Base-by-base conservation (phyloP, 2,329 filamentous ascomycete species). In the Talaromyces sp. region DNA sequence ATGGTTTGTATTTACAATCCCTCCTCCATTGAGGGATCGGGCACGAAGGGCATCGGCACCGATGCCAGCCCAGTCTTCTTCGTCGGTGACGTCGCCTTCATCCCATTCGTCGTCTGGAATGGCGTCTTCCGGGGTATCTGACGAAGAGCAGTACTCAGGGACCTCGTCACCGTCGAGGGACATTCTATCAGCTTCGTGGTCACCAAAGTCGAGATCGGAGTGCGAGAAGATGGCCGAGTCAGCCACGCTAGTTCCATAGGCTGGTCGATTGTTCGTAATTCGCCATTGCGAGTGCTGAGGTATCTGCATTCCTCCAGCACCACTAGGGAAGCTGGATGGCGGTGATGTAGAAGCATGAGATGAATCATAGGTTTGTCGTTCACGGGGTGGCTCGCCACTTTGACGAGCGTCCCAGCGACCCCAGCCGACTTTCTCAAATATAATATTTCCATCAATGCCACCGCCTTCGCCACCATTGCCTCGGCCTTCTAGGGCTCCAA, bases 401-500 rank as follows among this genome's bases (percentile, higher is more conserved):
- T 87, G 85, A 74, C 88, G 88, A 67, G 93, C 95, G 78, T 96
- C 91, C 94, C 94, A 99, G 70, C 93, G 88, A 66, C 95, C 95
- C 94, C 94, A 98, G 74, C 94, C 94, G 66, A 97, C 92, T 83
- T 98, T 98, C 78, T 96, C 91, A 75, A 96, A 98, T 63, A 82
- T 69, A 66, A 81, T 76, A 59, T 87, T 87, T 66, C 85, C 84
- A 69, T 87, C 84, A 63, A 80, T 78, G 68, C 85, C 85, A 68
- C 80, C 81, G 52, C 80, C 80, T 64, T 79, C 78, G 57, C 83
- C 84, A 63, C 83, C 84, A 56, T 80, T 83, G n/a, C 82, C 82
- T 71, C 91, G 89, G 71, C 91, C 90, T 80, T 98, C 94, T 70
- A 98, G 81, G 67, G 93, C 94, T 66, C 90, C 90, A n/a, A 97